phyloP scores from a whole-genome alignment of 208 protist species.

The Acanthamoeba lenticulata region DNA sequence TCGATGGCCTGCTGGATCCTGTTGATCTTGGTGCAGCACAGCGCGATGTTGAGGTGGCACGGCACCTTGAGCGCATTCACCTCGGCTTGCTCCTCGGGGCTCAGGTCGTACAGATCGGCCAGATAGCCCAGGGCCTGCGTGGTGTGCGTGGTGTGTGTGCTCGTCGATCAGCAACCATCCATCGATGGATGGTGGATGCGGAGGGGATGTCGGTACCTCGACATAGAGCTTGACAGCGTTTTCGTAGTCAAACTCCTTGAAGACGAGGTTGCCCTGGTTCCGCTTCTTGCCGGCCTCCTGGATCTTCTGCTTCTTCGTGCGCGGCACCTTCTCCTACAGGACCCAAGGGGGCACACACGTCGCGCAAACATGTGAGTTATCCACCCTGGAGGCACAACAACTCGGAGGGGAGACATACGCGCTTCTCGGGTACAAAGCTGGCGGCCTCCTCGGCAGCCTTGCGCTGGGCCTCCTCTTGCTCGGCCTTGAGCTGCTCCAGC shows the following conservation, averaged over 20 bases:
- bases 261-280: constrained; percentile 58
- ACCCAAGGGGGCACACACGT: background rate
- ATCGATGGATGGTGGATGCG: background rate
- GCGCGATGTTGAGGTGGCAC: constrained; percentile 90
- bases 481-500: background rate
- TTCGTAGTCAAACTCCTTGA: constrained; percentile 66
- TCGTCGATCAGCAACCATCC: background rate
- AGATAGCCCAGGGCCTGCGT: constrained; percentile 19
- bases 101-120: constrained; percentile 77
- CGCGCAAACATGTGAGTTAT: background rate
- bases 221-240: background rate
- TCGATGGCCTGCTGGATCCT: constrained; percentile 90
- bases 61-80: constrained; percentile 65
- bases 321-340: constrained; percentile 29
- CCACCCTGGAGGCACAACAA: background rate
- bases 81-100: constrained; percentile 74
- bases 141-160: background rate
- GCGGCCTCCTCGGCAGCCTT: constrained; percentile 10
- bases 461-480: background rate
- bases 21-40: constrained; percentile 90
- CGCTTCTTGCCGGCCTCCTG: constrained; percentile 56
- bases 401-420: background rate
- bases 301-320: constrained; percentile 61
- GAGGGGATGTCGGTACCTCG: background rate
- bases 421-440: constrained; percentile 1